phyloP scores from a whole-genome alignment of 1,284 basidiomycete species.

The Ceratobasidium sp. region DNA sequence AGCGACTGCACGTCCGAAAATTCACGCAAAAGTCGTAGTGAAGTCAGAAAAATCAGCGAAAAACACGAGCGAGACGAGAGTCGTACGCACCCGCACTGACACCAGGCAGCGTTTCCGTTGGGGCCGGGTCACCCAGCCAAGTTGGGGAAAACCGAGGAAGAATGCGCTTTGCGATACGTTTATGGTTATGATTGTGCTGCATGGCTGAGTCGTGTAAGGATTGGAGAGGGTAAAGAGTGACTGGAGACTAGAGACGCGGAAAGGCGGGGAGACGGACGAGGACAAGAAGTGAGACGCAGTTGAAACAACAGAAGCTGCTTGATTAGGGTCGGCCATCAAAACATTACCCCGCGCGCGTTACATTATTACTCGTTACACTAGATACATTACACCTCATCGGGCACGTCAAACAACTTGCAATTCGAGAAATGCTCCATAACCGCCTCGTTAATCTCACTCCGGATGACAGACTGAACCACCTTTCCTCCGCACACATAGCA shows the following conservation, averaged over 20 bases:
- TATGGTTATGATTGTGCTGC: constrained; percentile 27
- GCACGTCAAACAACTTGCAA: constrained; percentile 39
- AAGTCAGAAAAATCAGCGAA: constrained; percentile 9
- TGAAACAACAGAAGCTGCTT: constrained; percentile 28
- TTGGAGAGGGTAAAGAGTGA: constrained; percentile 29
- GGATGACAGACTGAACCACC: constrained; percentile 25
- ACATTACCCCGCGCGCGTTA: constrained; percentile 8
- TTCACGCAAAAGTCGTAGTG: neutral
- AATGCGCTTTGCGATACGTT: constrained; percentile 23
- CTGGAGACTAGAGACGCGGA: constrained; percentile 6
- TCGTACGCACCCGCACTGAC: constrained; percentile 15
- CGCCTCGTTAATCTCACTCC: constrained; percentile 30
- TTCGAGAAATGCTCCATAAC: constrained; percentile 30
- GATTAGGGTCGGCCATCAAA: constrained; percentile 31
- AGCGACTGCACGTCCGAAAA: neutral
- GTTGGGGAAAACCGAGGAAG: constrained; percentile 31
- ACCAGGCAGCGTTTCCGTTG: neutral
- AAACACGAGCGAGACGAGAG: neutral
- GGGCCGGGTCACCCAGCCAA: constrained; percentile 12
- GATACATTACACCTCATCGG: constrained; percentile 36
- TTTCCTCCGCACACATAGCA: constrained; percentile 37
- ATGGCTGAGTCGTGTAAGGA: constrained; percentile 21
- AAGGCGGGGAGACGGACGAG: neutral
- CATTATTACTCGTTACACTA: neutral
- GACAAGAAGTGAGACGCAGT: neutral